These are phyloP conservation scores for Tricholoma terreum DNA, from an alignment of 768 basidiomycete species.

Conservation along the genomic window DNA sequence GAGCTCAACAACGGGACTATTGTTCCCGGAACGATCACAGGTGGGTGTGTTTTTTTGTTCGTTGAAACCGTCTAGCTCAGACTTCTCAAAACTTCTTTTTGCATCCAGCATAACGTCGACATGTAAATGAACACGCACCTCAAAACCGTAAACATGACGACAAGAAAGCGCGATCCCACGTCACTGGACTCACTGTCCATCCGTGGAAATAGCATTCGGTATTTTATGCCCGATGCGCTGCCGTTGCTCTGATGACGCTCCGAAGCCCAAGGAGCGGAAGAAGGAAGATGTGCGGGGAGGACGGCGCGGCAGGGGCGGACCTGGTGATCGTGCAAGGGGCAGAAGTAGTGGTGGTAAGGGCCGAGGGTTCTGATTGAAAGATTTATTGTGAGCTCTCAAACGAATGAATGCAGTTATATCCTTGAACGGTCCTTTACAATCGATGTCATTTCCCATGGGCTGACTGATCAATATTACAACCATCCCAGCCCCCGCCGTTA, in stretches of 20 bases:
- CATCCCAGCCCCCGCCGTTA: too few species aligned
- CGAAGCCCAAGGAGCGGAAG: constrained; percentile 90
- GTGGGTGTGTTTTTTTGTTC: constrained; percentile 53
- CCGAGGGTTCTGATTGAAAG: constrained; percentile 20
- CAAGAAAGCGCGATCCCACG: constrained; percentile 82
- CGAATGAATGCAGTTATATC: background rate
- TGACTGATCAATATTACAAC: too few species aligned
- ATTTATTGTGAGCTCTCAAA: background rate
- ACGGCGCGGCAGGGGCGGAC: constrained; percentile 45
- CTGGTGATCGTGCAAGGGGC: constrained; percentile 52
- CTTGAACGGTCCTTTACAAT: too few species aligned
- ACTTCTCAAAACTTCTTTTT: background rate
- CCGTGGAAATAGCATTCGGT: constrained; percentile 94
- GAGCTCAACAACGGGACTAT: constrained; percentile 97
- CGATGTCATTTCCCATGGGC: too few species aligned
- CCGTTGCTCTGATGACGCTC: constrained; percentile 99
- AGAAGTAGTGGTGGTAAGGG: constrained; percentile 39
- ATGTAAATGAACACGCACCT: constrained; percentile 99
- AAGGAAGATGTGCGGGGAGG: constrained; percentile 80
- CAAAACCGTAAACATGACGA: constrained; percentile 97
- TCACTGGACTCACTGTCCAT: constrained; percentile 90
- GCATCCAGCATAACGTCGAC: constrained; percentile 53
- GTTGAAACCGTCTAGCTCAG: background rate
- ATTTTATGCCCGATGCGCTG: constrained; percentile 96
- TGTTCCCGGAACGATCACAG: constrained; percentile 94